phyloP scores from a whole-genome alignment of 805 yeast species.

The Hyphopichia homilentoma region DNA sequence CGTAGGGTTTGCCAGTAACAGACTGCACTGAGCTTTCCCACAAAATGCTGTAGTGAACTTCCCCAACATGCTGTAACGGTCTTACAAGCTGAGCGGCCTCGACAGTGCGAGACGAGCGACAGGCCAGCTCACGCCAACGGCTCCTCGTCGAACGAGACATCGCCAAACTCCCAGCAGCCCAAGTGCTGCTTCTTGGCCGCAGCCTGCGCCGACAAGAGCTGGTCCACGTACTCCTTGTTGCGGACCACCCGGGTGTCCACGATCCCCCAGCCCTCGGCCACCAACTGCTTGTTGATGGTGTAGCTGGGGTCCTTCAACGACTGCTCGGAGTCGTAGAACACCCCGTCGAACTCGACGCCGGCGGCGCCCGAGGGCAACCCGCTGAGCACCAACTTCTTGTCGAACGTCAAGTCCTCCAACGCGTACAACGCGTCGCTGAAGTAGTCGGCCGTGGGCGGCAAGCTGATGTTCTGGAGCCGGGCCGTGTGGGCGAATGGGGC shows the following conservation, averaged over 20 bases:
- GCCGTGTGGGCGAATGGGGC: constrained; percentile 56
- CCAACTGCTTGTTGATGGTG: constrained; percentile 58
- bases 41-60: no score
- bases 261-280: constrained; percentile 57
- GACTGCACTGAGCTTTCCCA: no score
- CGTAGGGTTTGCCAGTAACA: no score
- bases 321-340: constrained; percentile 54
- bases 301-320: constrained; percentile 51
- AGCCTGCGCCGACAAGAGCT: constrained; percentile 40
- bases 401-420: constrained; percentile 51
- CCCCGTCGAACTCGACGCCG: constrained; percentile 46
- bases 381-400: constrained; percentile 52
- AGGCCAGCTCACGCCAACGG: no score
- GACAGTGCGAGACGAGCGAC: no score
- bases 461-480: constrained; percentile 47
- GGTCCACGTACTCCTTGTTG: constrained; percentile 31
- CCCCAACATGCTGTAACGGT: no score
- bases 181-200: constrained; percentile 46
- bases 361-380: constrained; percentile 39
- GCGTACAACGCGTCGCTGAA: constrained; percentile 50
- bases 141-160: constrained; percentile 59
- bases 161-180: constrained; percentile 79
- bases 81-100: no score
- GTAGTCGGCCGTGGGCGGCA: constrained; percentile 60
- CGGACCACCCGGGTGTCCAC: constrained; percentile 35